Evolutionary conservation across 2,329 filamentous ascomycete genomes (phyloP), one percentile per base, ranked within the genome.

Genomic region (Penicillium griseofulvum): DNA sequence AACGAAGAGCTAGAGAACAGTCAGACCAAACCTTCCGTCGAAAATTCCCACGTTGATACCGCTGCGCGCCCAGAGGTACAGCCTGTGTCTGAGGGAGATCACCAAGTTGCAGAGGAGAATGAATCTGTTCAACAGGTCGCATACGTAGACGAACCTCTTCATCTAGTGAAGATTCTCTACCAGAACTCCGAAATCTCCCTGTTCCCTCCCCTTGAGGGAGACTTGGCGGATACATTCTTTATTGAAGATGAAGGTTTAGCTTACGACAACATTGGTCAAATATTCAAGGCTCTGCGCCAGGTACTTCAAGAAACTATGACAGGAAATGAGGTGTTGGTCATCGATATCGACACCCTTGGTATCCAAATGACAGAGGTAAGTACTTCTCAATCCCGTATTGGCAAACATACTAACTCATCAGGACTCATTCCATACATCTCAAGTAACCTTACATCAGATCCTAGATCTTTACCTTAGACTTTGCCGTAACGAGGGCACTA

Each of bases 391-490:
- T 19, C 41, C 10, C 7, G 28, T 4, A 16, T 39, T 16, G 28
- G 31, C 11, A 19, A 17, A 37, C 5, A 33, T 58, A 29, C 59
- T 70, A 58, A 77, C 70, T 59, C 64, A 52, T 12, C 60, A 85
- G 81, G 78, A 80, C 65, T 82, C 80, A 41, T 67, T 71, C 37
- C 71, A 80, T 65, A 69, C 78, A 45, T 72, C 76, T 61, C 72
- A 78, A 63, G 71, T 81, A 58, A 80, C 80, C 45, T 73, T 88
- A 49, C 74, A 79, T 43, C 78, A 86, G 54, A 74, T 89, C 42
- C 71, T 88, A 55, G 78, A 83, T 49, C 68, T 87, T 43, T 87
- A 86, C 64, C 70, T 85, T 55, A 75, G 78, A 16, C 73, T 89
- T 43, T 79, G 82, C 60, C 76, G 76, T 31, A 85, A 88, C 64